These are phyloP conservation scores for Diphasiastrum complanatum DNA, from an alignment of 83 land plant genomes.

Conservation along the genomic window DNA sequence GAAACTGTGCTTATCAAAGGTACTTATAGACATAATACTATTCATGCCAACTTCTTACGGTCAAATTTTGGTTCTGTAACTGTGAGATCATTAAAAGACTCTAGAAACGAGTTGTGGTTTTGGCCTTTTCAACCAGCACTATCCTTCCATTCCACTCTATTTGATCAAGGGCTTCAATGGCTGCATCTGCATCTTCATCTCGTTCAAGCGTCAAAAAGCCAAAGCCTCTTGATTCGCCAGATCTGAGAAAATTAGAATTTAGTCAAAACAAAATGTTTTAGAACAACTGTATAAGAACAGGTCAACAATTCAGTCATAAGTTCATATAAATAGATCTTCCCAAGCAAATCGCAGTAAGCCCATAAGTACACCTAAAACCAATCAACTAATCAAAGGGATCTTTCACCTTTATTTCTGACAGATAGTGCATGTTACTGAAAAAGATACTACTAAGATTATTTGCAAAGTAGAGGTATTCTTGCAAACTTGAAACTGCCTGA, in stretches of 20 bases:
- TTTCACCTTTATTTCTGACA: too few species aligned
- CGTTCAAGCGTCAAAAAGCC: slow-evolving; percentile 47
- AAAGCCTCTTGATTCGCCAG: slow-evolving; percentile 55
- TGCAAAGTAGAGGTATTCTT: slow-evolving; percentile 1
- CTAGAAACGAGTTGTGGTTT: slow-evolving; percentile 37
- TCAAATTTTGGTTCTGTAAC: too few species aligned
- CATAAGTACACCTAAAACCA: too few species aligned
- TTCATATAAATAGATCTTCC: slow-evolving; percentile 3
- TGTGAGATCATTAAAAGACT: too few species aligned
- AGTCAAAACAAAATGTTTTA: not conserved
- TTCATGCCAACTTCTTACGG: too few species aligned
- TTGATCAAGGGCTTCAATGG: slow-evolving; percentile 48
- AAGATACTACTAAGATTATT: too few species aligned
- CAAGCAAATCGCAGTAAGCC: too few species aligned
- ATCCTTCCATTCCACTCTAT: slow-evolving; percentile 59
- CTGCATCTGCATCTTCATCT: slow-evolving; percentile 62
- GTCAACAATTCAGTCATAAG: not conserved
- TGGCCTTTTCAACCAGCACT: slow-evolving; percentile 51
- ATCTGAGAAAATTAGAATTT: slow-evolving; percentile 24
- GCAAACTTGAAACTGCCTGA: not conserved
- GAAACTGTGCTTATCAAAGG: too few species aligned
- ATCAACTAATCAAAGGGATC: too few species aligned
- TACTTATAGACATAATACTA: too few species aligned
- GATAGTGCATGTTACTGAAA: too few species aligned
- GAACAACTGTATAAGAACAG: not conserved